These are phyloP conservation scores for Chamaenerion angustifolium DNA, from an alignment of 345 rosid genomes.

Conservation along the genomic window DNA sequence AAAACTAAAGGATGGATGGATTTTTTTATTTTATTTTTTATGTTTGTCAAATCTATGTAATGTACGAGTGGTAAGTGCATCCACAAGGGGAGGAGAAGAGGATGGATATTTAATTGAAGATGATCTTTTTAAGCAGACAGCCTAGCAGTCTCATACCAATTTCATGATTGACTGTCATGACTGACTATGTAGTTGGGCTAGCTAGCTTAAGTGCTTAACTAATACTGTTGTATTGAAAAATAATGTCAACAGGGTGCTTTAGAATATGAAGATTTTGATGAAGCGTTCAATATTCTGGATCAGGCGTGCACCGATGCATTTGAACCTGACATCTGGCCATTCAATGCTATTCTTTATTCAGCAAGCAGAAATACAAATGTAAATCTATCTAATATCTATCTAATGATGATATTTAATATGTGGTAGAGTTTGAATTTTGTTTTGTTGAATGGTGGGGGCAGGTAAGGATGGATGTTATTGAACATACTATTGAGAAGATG, in stretches of 20 bases:
- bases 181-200: too few species aligned
- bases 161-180: too few species aligned
- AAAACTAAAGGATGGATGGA: neutral
- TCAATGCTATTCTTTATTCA: slow-evolving; percentile 45
- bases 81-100: too few species aligned
- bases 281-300: slow-evolving; percentile 42
- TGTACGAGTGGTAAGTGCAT: too few species aligned
- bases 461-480: slow-evolving; percentile 56
- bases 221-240: too few species aligned
- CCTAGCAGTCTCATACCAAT: too few species aligned
- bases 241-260: slow-evolving; percentile 36
- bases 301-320: slow-evolving; percentile 32
- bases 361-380: slow-evolving; percentile 33
- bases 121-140: too few species aligned
- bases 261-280: slow-evolving; percentile 32
- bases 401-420: neutral
- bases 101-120: too few species aligned
- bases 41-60: too few species aligned
- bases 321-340: slow-evolving; percentile 37
- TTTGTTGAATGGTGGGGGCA: slow-evolving; percentile 9
- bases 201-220: too few species aligned
- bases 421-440: neutral
- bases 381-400: neutral
- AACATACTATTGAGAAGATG: slow-evolving; percentile 52
- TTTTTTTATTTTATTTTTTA: too few species aligned